Percentiles rank a stretch among this genome's conserved stretches.
These are phyloP conservation scores for Penicillium sp. DNA, from an alignment of 2,329 filamentous ascomycete genomes.

Conservation along the genomic window DNA sequence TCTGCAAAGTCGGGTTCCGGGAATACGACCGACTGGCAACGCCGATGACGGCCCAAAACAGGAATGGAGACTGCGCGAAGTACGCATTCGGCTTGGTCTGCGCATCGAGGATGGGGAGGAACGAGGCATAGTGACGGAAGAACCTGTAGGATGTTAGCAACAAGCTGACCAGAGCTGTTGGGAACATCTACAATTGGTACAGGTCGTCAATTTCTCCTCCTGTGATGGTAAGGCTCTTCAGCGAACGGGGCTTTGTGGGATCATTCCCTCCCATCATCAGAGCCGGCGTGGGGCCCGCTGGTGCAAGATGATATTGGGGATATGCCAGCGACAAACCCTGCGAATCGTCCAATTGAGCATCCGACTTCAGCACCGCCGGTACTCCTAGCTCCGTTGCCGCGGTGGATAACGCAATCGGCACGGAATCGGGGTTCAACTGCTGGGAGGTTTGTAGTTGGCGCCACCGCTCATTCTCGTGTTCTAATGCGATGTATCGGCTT, in stretches of 20 bases:
- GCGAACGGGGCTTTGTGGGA: conserved; percentile 23
- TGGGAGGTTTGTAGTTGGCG: conserved; percentile 27
- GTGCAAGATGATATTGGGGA: conserved; percentile 17
- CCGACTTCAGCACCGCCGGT: conserved; percentile 10
- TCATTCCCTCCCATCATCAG: conserved; percentile 11
- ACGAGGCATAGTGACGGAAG: conserved; percentile 32
- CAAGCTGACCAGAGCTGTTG: background rate
- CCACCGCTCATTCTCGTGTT: conserved; percentile 33
- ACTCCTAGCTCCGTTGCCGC: conserved; percentile 27
- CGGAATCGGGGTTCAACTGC: conserved; percentile 14
- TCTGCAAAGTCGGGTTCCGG: conserved; percentile 34
- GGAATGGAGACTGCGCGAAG: conserved; percentile 65
- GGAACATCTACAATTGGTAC: conserved; percentile 27
- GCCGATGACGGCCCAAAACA: conserved; percentile 66
- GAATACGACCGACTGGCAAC: conserved; percentile 32
- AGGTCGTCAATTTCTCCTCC: conserved; percentile 33
- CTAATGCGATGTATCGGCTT: conserved; percentile 33
- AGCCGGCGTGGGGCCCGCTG: conserved; percentile 11
- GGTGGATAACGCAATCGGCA: conserved; percentile 25
- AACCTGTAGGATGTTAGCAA: conserved; percentile 21
- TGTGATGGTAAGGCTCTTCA: conserved; percentile 27
- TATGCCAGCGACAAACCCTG: conserved; percentile 14
- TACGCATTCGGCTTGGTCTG: conserved; percentile 61
- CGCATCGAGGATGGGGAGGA: conserved; percentile 34
- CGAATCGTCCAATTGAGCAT: conserved; percentile 2